Base-by-base conservation (phyloP, 192 early-diverging fungal genomes). In the Coemansia guatemalensis region DNA sequence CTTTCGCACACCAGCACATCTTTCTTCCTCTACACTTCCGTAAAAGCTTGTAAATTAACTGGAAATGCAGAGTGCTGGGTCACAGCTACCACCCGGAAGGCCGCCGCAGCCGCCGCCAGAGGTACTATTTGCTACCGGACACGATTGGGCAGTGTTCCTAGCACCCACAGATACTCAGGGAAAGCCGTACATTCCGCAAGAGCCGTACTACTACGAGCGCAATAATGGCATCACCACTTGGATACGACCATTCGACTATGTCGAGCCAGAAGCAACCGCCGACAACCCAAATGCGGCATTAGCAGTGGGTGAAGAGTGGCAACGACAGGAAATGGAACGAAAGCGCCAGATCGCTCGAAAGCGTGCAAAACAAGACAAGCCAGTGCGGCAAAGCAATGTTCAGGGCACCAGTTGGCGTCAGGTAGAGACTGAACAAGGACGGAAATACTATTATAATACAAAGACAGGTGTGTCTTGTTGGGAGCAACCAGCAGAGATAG, bases 241-340 rank as follows among this genome's bases (percentile, higher is more conserved):
- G 78, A 65, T 60, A 53, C 72, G 69, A 53, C 78, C 78, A 24
- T 74, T 81, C 48, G 73, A 81, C 53, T 75, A 71, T 23, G 29
- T 58, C 12, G 56, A 64, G 50, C 62, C 62, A 20, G 35, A 39
- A 12, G 35, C 35, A 39, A 39, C 5, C 9, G 18, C 32, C 3
- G 23, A 53, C 22, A 53, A 23, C 22, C 52, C 61, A 27, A n/a
- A 55, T 24, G 61, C 50, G 24, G 68, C n/a, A 5, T 48, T 67
- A 4, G 32, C 30, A 5, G 26, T 58, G 26, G 74, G 68, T 33
- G 48, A 54, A n/a, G 21, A 25, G 20, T 76, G 74, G 74, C 58
- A 64, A 26, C 30, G 22, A 5, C 30, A 64, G 14, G 62, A 71
- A 8, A 4, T 23, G 0, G 53, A 68, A 20, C 53, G 48, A 7